Evolutionary conservation across 371 early-diverging fungal species (phyloP).

Genomic region (Ecytonucleospora hepatopenaei): DNA sequence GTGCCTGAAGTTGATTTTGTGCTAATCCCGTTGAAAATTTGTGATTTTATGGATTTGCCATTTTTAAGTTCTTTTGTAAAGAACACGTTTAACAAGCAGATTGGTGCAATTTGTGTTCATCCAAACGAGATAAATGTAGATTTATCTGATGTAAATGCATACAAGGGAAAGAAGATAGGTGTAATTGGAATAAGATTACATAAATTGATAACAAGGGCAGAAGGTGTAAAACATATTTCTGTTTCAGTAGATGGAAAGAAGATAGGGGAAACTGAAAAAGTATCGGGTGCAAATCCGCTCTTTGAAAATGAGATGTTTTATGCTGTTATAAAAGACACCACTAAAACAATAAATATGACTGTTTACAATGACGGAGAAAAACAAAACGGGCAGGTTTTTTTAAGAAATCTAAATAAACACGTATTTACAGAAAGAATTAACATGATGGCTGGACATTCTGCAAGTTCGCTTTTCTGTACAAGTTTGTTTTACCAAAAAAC

Average conservation of each 20-base stretch:
- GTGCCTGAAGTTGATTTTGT: constrained; percentile 76
- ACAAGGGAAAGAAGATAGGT: constrained; percentile 47
- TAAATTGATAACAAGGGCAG: constrained; percentile 22
- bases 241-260: constrained; percentile 38
- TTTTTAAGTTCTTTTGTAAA: constrained; percentile 56
- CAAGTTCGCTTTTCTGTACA: constrained; percentile 8
- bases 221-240: constrained; percentile 19
- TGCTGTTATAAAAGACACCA: constrained; percentile 39
- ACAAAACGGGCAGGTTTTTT: constrained; percentile 25
- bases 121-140: constrained; percentile 53
- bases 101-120: constrained; percentile 40
- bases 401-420: constrained; percentile 38
- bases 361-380: constrained; percentile 8
- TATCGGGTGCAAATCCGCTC: constrained; percentile 23
- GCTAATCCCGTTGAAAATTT: constrained; percentile 68
- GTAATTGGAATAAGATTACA: constrained; percentile 49
- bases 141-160: constrained; percentile 42
- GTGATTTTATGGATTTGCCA: constrained; percentile 68
- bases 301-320: constrained; percentile 53
- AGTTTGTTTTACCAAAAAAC: constrained; percentile 24
- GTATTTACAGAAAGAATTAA: constrained; percentile 7
- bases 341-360: constrained; percentile 28
- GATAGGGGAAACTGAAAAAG: constrained; percentile 17
- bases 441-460: neutral
- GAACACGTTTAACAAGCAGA: constrained; percentile 39